Conservation (phyloP, 2,329 filamentous ascomycete species). For the Grosmannia penicillata region DNA sequence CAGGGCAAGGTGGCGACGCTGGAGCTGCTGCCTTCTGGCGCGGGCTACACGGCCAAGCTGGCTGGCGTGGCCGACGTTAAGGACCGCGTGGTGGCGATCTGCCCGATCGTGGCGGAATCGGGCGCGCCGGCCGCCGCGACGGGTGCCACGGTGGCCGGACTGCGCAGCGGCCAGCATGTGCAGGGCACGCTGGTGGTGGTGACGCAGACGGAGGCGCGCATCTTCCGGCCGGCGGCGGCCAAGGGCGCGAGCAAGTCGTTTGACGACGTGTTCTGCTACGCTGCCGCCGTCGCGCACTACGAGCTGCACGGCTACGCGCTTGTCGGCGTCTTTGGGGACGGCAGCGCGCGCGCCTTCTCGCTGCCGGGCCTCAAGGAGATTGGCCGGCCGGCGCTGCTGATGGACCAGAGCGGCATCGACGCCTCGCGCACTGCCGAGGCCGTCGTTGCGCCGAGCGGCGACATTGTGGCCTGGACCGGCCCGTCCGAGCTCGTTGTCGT, state of each 20-base stretch:
- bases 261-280: slow-evolving; percentile 68
- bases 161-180: slow-evolving; percentile 60
- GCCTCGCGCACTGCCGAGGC: slow-evolving; percentile 54
- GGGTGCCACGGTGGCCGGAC: slow-evolving; percentile 56
- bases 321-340: slow-evolving; percentile 73
- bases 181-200: slow-evolving; percentile 66
- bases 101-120: slow-evolving; percentile 63
- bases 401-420: slow-evolving; percentile 57
- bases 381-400: slow-evolving; percentile 47
- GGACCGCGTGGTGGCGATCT: slow-evolving; percentile 59
- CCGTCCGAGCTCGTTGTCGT: slow-evolving; percentile 73
- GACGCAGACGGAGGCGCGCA: slow-evolving; percentile 58
- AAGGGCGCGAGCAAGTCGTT: slow-evolving; percentile 92
- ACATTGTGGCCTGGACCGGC: slow-evolving; percentile 76
- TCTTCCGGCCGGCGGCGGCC: slow-evolving; percentile 70
- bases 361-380: slow-evolving; percentile 85
- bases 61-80: slow-evolving; percentile 54
- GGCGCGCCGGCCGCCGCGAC: slow-evolving; percentile 66
- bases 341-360: slow-evolving; percentile 63
- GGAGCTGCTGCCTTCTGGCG: slow-evolving; percentile 67
- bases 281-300: slow-evolving; percentile 61
- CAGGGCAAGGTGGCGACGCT: slow-evolving; percentile 74
- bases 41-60: slow-evolving; percentile 57
- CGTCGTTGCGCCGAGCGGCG: slow-evolving; percentile 60
- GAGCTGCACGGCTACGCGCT: slow-evolving; percentile 65